These are phyloP conservation scores for Lichenothelia convexa DNA, from an alignment of 495 filamentous ascomycete genomes.

Conservation along the genomic window DNA sequence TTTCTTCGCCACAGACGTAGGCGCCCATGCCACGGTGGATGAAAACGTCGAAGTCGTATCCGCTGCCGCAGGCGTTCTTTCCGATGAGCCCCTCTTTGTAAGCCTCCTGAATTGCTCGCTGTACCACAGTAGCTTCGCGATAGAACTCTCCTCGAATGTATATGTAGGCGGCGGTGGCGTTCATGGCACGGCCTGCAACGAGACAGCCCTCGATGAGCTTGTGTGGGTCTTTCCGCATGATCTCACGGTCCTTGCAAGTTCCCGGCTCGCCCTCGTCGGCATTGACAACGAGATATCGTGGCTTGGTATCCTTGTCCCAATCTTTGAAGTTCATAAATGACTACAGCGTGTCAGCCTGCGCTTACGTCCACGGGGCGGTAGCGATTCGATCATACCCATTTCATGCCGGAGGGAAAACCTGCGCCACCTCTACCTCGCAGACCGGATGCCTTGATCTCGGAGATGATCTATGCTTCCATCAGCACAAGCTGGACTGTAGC, in stretches of 20 bases:
- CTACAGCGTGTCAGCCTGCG: slow-evolving; percentile 30
- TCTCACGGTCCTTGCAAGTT: slow-evolving; percentile 98
- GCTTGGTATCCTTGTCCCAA: slow-evolving; percentile 96
- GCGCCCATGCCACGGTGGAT: slow-evolving; percentile 93
- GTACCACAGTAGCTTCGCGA: slow-evolving; percentile 83
- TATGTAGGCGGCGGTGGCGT: slow-evolving; percentile 95
- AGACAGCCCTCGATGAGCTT: slow-evolving; percentile 96
- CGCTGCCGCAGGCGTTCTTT: slow-evolving; percentile 90
- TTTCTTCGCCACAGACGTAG: slow-evolving; percentile 96
- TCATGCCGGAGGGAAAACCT: slow-evolving; percentile 92
- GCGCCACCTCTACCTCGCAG: slow-evolving; percentile 91
- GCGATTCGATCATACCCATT: slow-evolving; percentile 52
- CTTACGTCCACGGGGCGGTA: no score
- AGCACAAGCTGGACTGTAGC: not conserved
- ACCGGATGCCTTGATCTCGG: slow-evolving; percentile 89
- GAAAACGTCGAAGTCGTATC: slow-evolving; percentile 96
- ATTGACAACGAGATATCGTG: slow-evolving; percentile 92
- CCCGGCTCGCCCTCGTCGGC: slow-evolving; percentile 97
- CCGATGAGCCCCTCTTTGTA: slow-evolving; percentile 86
- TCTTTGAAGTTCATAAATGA: slow-evolving; percentile 99
- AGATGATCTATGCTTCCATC: slow-evolving; percentile 48
- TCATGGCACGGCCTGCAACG: slow-evolving; percentile 92
- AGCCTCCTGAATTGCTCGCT: slow-evolving; percentile 91
- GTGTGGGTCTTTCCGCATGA: slow-evolving; percentile 99
- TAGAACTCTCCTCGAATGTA: slow-evolving; percentile 99